Base-by-base conservation (phyloP, 495 filamentous ascomycete genomes). In the Aspergillus wentii region DNA sequence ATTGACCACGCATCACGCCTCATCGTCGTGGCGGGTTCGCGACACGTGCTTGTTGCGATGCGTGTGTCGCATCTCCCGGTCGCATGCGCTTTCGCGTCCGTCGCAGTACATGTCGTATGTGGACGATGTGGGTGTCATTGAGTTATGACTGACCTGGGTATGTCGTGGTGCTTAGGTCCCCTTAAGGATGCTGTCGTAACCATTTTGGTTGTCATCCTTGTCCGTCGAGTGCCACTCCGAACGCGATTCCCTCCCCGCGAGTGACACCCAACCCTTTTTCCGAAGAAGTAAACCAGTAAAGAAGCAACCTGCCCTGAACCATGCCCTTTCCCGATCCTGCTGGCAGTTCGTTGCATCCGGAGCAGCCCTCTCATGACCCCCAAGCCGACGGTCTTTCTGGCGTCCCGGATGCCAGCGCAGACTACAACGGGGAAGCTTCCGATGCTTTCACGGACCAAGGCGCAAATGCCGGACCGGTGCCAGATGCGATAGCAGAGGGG, bases 401-500 rank as follows among this genome's bases (percentile, higher is more conserved):
- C 30, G 53, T 48, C 38, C 41, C 48, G 17, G 53, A 59, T 33
- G 38, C 45, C n/a, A 43, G 44, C 29, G 43, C 32, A 6, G 48
- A 47, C 29, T 51, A 44, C 18, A 52, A 52, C 41, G 48, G 44
- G 17, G 55, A 58, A 23, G 45, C 48, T 35, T 20, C 52, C 18
- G 51, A 48, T n/a, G 36, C 50, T 8, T 40, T 41, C 13, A 26
- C 46, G 13, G 52, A 56, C 19, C 56, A 48, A 15, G 38, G 51
- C 16, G 38, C 49, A 22, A 61, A 66, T 46, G n/a, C n/a, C n/a
- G 67, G 60, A 15, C 42, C 57, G 13, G 35, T 34, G 14, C 41
- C 46, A 11, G 61, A 72, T 51, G 35, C 57, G 16, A 72, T 78
- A 17, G 58, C 57, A 25, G 75, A 78, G 46, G 71, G 72, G 16